A percentile compares a stretch with the other conserved stretches of the same genome.
Conservation (phyloP, 371 early-diverging fungal genomes). For the Nematocida displodere region DNA sequence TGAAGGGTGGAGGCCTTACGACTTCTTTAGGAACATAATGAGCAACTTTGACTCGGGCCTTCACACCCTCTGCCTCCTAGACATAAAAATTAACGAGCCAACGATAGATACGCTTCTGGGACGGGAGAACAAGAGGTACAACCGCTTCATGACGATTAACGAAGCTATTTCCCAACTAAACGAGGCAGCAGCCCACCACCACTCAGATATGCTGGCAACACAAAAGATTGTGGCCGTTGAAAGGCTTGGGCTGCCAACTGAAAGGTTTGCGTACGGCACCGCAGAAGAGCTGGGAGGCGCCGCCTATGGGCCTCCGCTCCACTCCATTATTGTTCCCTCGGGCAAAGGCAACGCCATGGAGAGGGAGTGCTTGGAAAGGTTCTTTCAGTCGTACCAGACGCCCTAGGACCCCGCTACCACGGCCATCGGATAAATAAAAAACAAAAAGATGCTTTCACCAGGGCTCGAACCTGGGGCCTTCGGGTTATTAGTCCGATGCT, state of each 20-base stretch:
- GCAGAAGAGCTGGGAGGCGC: slow-evolving; percentile 71
- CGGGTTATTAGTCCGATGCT: slow-evolving; percentile 58
- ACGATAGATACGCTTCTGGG: slow-evolving; percentile 69
- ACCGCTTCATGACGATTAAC: slow-evolving; percentile 88
- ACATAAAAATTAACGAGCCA: slow-evolving; percentile 97
- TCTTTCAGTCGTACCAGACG: slow-evolving; percentile 16
- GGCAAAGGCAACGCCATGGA: slow-evolving; percentile 85
- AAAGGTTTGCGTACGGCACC: slow-evolving; percentile 77
- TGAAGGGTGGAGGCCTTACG: slow-evolving; percentile 86
- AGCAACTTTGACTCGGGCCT: slow-evolving; percentile 75
- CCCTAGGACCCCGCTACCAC: background rate
- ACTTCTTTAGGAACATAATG: slow-evolving; percentile 84
- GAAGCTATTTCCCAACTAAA: slow-evolving; percentile 81
- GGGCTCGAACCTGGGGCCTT: slow-evolving; percentile 58
- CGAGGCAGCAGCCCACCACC: slow-evolving; percentile 70
- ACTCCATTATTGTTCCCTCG: slow-evolving; percentile 82
- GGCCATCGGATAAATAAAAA: background rate
- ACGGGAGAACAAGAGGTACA: slow-evolving; percentile 35
- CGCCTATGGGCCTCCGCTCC: slow-evolving; percentile 83
- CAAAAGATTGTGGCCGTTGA: slow-evolving; percentile 84
- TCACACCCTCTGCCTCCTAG: slow-evolving; percentile 90
- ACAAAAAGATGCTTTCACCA: slow-evolving; percentile 54
- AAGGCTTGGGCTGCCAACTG: slow-evolving; percentile 76
- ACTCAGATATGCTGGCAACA: slow-evolving; percentile 66
- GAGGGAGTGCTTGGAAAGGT: slow-evolving; percentile 66